Base-by-base conservation (phyloP, 176 grass and related monocot genomes). In the Cenchrus purpureus region DNA sequence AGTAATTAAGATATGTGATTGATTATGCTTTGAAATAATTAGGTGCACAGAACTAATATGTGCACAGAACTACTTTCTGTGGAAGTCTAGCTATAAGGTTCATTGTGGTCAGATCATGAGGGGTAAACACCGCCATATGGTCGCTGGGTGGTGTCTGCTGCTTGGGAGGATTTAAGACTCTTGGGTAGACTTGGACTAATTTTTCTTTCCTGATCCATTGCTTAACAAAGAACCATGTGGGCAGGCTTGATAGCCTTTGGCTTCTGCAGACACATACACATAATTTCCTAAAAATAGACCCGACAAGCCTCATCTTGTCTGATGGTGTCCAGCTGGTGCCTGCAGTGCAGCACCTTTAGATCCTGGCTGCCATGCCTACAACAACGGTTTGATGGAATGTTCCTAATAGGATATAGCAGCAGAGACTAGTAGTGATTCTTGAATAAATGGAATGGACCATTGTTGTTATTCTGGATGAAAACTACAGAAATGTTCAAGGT, bases 391-490 rank as follows among this genome's bases (percentile, higher is more conserved):
- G 17, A 79, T 31, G 4, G 4, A 66, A 49, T 42, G 13, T 57
- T 0, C 50, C 63, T 42, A 31, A 71, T 51, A 78, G 14, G 66
- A 65, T 59, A 43, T 52, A 52, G 60, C 59, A 80, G 22, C 16
- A 85, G 45, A 45, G 7, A 58, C 5, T 57, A 52, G 13, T 65
- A 82, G 3, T 1, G 2, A 71, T 50, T 78, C 17, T 76, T 71
- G 31, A 70, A 63, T 37, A 0, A 79, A 63, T 17, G 56, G 48
- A 82, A 62, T 31, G 34, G 49, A 43, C 7, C 58, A 50, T 25
- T 64, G 17, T 73, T 86, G 6, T 29, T 32, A 78, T 79, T 90
- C 42, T 50, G n/a, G 67, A 10, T 6, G 25, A 5, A 42, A 52
- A 22, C n/a, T 65, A 29, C 17, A 50, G 17, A 81, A 5, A 88